Conservation (phyloP, 768 basidiomycete species). For the Lactifluus echinatus region DNA sequence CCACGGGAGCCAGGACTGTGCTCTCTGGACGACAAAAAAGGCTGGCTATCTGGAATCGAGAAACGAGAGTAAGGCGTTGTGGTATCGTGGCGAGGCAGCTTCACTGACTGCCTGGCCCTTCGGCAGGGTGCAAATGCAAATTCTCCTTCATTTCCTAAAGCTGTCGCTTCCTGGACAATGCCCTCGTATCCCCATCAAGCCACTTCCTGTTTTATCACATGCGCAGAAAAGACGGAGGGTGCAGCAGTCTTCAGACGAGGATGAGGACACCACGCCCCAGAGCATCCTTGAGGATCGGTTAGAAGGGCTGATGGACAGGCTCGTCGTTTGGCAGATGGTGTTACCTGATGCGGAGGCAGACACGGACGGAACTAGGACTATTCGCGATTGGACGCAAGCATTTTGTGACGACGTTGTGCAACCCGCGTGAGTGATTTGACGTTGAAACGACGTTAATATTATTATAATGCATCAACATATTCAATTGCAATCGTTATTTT, state of each 20-base stretch:
- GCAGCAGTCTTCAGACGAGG: constrained; percentile 20
- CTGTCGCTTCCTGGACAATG: constrained; percentile 48
- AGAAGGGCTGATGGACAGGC: constrained; percentile 61
- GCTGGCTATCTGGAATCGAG: constrained; percentile 20
- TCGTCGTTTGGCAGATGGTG: constrained; percentile 66
- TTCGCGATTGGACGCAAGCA: constrained; percentile 61
- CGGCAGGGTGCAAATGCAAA: constrained; percentile 65
- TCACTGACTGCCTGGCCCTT: not conserved
- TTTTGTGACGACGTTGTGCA: constrained; percentile 66
- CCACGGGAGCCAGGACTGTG: constrained; percentile 10
- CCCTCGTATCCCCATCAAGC: constrained; percentile 22
- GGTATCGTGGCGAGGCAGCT: not conserved
- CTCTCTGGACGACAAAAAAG: constrained; percentile 30
- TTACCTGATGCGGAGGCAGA: constrained; percentile 29
- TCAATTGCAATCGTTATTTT: not conserved
- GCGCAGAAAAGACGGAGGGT: constrained; percentile 18
- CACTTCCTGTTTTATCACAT: constrained; percentile 8
- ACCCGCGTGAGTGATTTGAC: constrained; percentile 38
- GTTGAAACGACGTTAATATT: not conserved
- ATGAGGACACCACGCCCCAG: constrained; percentile 14
- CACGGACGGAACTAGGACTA: constrained; percentile 16
- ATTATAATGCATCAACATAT: not conserved
- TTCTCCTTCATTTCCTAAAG: constrained; percentile 58
- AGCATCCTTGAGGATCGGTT: constrained; percentile 47
- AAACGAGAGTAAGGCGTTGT: constrained; percentile 38